phyloP scores from a whole-genome alignment of 495 filamentous ascomycete genomes.

The Arthonia radiata region DNA sequence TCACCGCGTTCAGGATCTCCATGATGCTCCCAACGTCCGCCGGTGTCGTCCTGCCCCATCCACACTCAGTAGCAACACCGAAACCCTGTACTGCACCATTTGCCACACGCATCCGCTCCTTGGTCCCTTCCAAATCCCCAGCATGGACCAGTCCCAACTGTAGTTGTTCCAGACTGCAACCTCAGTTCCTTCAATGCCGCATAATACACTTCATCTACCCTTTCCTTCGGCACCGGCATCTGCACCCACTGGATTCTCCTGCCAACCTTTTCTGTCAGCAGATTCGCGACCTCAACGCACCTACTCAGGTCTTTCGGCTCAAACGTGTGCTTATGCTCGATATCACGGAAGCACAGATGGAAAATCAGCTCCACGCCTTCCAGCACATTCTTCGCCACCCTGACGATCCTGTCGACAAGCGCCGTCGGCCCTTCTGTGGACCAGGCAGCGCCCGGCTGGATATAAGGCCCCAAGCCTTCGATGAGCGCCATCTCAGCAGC shows the following conservation, averaged over 20 bases:
- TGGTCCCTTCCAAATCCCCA: constrained; percentile 16
- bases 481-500: constrained; percentile 14
- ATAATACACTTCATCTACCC: constrained; percentile 12
- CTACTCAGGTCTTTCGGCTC: constrained; percentile 15
- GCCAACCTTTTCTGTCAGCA: constrained; percentile 1
- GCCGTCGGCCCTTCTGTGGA: too few relatives aligned
- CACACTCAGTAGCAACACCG: constrained; percentile 21
- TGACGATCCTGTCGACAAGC: constrained; percentile 12
- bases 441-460: constrained; percentile 13
- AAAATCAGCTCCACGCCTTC: constrained; percentile 15
- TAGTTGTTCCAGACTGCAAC: constrained; percentile 7
- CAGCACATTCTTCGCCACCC: constrained; percentile 10
- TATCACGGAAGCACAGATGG: constrained; percentile 24
- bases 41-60: constrained; percentile 16
- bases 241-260: constrained; percentile 17
- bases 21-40: constrained; percentile 15
- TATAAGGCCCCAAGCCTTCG: constrained; percentile 15
- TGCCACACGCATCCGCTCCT: constrained; percentile 14
- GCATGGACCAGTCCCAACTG: constrained; percentile 20
- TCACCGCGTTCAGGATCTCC: constrained; percentile 6
- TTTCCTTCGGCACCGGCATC: constrained; percentile 18
- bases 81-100: constrained; percentile 10
- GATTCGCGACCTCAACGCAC: constrained; percentile 13
- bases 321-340: constrained; percentile 17
- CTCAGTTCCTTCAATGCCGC: constrained; percentile 12